phyloP scores from a whole-genome alignment of 2,329 filamentous ascomycete genomes.

The Septoria petroselini region DNA sequence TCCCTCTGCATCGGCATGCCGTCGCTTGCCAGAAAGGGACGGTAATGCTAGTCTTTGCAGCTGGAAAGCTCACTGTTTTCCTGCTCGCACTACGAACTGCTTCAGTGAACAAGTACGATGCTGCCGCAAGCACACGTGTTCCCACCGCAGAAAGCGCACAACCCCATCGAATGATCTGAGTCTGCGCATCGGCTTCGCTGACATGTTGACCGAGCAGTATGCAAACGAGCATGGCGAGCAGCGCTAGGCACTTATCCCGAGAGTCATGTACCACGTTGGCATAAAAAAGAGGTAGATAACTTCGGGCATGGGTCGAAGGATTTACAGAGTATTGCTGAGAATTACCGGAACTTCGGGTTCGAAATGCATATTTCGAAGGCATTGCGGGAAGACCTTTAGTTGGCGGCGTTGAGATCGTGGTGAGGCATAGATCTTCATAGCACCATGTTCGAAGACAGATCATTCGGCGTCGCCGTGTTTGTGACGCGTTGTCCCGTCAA shows the following conservation, averaged over 20 bases:
- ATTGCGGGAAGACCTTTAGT: conserved; percentile 35
- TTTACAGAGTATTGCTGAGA: conserved; percentile 33
- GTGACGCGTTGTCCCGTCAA: no score
- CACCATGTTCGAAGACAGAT: no score
- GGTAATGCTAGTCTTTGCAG: conserved; percentile 42
- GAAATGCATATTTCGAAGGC: conserved; percentile 27
- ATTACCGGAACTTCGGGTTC: conserved; percentile 43
- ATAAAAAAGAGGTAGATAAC: conserved; percentile 39
- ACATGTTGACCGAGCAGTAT: conserved; percentile 44
- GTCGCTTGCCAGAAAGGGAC: conserved; percentile 41
- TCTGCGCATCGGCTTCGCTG: conserved; percentile 35
- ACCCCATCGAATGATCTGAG: conserved; percentile 36
- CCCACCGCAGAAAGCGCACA: conserved; percentile 35
- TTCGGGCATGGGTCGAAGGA: conserved; percentile 22
- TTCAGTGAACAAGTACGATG: conserved; percentile 45
- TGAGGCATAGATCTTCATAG: no score
- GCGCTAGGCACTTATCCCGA: conserved; percentile 45
- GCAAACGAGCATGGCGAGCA: conserved; percentile 41
- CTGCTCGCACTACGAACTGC: conserved; percentile 40
- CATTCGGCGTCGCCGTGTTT: no score
- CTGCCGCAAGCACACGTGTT: conserved; percentile 48
- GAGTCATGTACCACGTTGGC: conserved; percentile 47
- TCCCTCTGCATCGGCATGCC: conserved; percentile 46
- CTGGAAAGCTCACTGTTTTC: conserved; percentile 42
- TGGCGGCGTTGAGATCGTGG: no score